Conservation (phyloP, 345 rosid species). For the Gossypium mustelinum region DNA sequence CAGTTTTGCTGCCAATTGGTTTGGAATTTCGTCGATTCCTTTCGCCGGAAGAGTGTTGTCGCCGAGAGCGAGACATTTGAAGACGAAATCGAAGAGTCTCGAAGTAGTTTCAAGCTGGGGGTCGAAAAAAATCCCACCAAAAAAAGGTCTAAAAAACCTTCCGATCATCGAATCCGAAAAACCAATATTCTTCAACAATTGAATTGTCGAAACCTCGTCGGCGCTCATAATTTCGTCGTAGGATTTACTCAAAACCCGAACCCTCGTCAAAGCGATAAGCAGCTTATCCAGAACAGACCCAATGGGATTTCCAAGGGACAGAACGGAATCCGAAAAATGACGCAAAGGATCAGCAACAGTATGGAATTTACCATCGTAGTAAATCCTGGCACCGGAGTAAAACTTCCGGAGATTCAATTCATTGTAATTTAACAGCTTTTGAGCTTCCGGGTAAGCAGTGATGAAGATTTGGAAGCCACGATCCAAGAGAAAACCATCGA, state of each 20-base stretch:
- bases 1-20: constrained; percentile 55
- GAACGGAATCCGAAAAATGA: constrained; percentile 65
- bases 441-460: constrained; percentile 90
- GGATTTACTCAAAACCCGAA: constrained; percentile 49
- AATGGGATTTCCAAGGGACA: constrained; percentile 65
- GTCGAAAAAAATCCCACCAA: constrained; percentile 85
- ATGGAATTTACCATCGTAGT: constrained; percentile 58
- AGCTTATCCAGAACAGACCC: constrained; percentile 70
- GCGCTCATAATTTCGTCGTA: constrained; percentile 47
- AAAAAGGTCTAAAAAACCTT: constrained; percentile 76
- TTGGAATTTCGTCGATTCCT: constrained; percentile 76
- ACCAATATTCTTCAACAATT: constrained; percentile 48
- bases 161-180: constrained; percentile 55
- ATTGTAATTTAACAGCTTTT: constrained; percentile 58
- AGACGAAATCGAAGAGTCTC: constrained; percentile 71
- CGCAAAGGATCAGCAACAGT: constrained; percentile 84
- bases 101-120: constrained; percentile 74
- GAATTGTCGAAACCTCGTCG: constrained; percentile 49
- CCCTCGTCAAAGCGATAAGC: constrained; percentile 67
- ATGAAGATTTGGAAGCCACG: constrained; percentile 98
- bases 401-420: constrained; percentile 54
- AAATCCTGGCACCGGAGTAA: constrained; percentile 65
- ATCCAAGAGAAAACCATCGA: constrained; percentile 81
- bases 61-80: constrained; percentile 91
- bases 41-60: constrained; percentile 74